Evolutionary conservation across 306 rosid genomes (phyloP), one percentile per base, ranked within the genome.

Genomic region (Ziziphus jujuba): DNA sequence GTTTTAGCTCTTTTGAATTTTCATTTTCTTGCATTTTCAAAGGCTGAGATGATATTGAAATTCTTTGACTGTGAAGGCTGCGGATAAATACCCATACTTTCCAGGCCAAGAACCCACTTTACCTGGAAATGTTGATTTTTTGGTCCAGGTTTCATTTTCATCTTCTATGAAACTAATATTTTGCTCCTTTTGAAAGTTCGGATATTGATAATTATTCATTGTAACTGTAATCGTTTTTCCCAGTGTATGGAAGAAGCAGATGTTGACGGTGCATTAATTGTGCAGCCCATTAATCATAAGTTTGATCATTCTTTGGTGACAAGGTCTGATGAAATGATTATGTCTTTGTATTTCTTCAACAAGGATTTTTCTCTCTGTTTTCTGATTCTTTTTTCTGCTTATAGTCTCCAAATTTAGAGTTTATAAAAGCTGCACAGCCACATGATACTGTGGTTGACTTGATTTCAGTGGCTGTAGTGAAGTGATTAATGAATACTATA

Each of bases 181-280:
- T 36, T 11, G 9, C 9, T 36, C 9, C 43, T 36, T 11, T 3
- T 0, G 11, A 36, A n/a, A n/a, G 43, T 36, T 36, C 9, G 43
- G 9, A 36, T 36, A 36, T 7, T 6, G 11, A 36, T 35, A 35
- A 3, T 35, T 16, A 16, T 15, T n/a, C n/a, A n/a, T n/a, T n/a
- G n/a, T n/a, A n/a, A 6, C 20, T 8, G 16, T 15, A 10, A 15
- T 25, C 16, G 20, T 59, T 72, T 59, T 66, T 20, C 16, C 5
- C 79, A 91, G 98, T 81, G 82, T 67, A 89, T 92, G 95, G 89
- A 84, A 77, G 98, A 87, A 75, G 98, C 96, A 19, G 88, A 83
- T 50, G 96, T 89, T 73, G 86, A 87, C 63, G 90, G 92, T 80
- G 96, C 96, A 17, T 81, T 92, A 9, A 87, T 89, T 73, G 96